Base-by-base conservation (phyloP, 441 rosid genomes). In the Brassica balearica region DNA sequence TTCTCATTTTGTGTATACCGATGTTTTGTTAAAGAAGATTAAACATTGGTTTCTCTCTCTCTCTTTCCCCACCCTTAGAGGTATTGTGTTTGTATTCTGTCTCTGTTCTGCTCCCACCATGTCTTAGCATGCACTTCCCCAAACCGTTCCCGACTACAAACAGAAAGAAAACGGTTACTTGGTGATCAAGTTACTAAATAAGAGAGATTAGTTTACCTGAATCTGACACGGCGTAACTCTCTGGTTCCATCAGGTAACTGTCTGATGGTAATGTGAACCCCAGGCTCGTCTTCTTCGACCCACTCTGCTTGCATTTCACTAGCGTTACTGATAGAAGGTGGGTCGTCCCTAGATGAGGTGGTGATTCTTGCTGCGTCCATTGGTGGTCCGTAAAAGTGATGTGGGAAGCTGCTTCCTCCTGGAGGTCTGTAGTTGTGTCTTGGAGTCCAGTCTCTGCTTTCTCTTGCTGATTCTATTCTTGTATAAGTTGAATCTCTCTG, bases 101-200 rank as follows among this genome's bases (percentile, higher is more conserved):
- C 99, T 78, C 98, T 90, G 86, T 96, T 96, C 86, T 92, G 93
- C 78, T 93, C 99, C 99, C 99, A 96, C 99, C 99, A 96, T 65
- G 64, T 74, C 87, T 96, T 96, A 1, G 99, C 99, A 8, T 93
- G 87, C 80, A 91, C 95, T 83, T 93, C 98, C 32, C 98, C 99
- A 9, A 96, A 96, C 80, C 74, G 86, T 85, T 96, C 99, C 0
- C 99, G 97, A 83, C 99, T 96, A 91, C 75, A 34, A 65, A 22
- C 25, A 8, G 0, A 55, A 55, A 55, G 60, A 55, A 4, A 55
- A 0, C 23, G 60, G 60, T 55, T 55, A 55, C 25, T 23, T 75
- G 19, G 14, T 56, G 2, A 27, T 12, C 38, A 62, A 62, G 59
- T 56, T 25, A 61, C 34, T 29, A 61, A 5, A 2, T 25, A 62